Evolutionary conservation across 345 rosid genomes (phyloP).

Genomic region (Physaria fendleri): DNA sequence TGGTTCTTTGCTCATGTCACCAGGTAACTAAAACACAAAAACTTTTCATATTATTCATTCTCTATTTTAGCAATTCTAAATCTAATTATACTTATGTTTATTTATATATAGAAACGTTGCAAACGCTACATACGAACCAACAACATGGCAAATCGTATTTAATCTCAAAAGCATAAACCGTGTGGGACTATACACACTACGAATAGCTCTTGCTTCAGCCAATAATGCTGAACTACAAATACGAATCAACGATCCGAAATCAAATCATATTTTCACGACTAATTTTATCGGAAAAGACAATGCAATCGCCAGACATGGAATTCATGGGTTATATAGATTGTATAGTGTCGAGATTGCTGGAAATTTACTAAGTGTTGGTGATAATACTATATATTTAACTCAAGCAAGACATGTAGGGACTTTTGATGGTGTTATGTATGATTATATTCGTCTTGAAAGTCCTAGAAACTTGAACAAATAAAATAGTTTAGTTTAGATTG

Average conservation of each 20-base stretch:
- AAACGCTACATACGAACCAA: slow-evolving; percentile 34
- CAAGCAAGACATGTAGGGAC: slow-evolving; percentile 40
- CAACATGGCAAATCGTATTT: slow-evolving; percentile 73
- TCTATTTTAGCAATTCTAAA: background rate
- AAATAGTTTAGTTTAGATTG: slow-evolving; percentile 1
- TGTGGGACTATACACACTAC: slow-evolving; percentile 50
- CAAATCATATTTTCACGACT: slow-evolving; percentile 40
- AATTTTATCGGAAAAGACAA: slow-evolving; percentile 58
- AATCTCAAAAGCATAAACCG: slow-evolving; percentile 29
- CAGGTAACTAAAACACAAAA: slow-evolving; percentile 35
- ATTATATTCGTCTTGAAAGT: slow-evolving; percentile 74
- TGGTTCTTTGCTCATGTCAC: slow-evolving; percentile 93
- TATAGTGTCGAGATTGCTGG: slow-evolving; percentile 45
- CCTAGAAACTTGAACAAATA: slow-evolving; percentile 5
- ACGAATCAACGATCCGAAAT: slow-evolving; percentile 39
- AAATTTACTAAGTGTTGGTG: slow-evolving; percentile 33
- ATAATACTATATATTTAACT: slow-evolving; percentile 51
- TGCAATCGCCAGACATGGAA: slow-evolving; percentile 84
- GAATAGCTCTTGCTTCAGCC: slow-evolving; percentile 70
- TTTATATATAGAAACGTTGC: slow-evolving; percentile 37
- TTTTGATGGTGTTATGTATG: slow-evolving; percentile 73
- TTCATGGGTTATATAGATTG: slow-evolving; percentile 69
- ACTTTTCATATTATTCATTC: background rate
- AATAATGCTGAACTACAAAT: slow-evolving; percentile 53
- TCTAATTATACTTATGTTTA: background rate